Conservation (phyloP, 208 protist species). For the Strigomonas culicis region DNA sequence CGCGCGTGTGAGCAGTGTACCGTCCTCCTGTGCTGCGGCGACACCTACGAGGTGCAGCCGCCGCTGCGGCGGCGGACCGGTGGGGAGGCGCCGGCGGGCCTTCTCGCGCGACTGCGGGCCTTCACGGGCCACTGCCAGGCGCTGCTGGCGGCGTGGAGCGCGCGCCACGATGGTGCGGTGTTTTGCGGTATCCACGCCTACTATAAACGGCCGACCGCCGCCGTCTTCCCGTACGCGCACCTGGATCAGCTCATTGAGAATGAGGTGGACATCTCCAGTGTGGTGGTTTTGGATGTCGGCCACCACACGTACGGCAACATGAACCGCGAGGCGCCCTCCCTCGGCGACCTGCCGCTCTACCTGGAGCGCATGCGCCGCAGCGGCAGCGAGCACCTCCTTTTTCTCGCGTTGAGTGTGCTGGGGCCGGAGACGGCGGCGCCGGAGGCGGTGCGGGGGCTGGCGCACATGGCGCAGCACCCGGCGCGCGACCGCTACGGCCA, state of each 20-base stretch:
- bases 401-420: slow-evolving; percentile 31
- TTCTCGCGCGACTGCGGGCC: background rate
- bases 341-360: slow-evolving; percentile 76
- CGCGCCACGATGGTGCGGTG: background rate
- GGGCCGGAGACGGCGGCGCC: background rate
- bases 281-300: slow-evolving; percentile 72
- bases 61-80: slow-evolving; percentile 8
- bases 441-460: background rate
- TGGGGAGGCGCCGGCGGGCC: slow-evolving; percentile 10
- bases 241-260: slow-evolving; percentile 71
- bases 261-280: slow-evolving; percentile 34
- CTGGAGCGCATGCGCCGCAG: slow-evolving; percentile 78
- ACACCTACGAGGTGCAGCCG: slow-evolving; percentile 21
- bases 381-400: slow-evolving; percentile 89
- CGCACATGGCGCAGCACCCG: slow-evolving; percentile 6
- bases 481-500: slow-evolving; percentile 39
- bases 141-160: background rate
- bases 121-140: background rate
- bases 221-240: slow-evolving; percentile 71
- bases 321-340: slow-evolving; percentile 55
- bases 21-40: slow-evolving; percentile 45
- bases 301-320: slow-evolving; percentile 71
- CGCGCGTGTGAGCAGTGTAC: slow-evolving; percentile 84
- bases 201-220: background rate
- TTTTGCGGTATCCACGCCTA: background rate